These are phyloP conservation scores for Penicillium verhagenii DNA, from an alignment of 495 filamentous ascomycete genomes.

Conservation along the genomic window DNA sequence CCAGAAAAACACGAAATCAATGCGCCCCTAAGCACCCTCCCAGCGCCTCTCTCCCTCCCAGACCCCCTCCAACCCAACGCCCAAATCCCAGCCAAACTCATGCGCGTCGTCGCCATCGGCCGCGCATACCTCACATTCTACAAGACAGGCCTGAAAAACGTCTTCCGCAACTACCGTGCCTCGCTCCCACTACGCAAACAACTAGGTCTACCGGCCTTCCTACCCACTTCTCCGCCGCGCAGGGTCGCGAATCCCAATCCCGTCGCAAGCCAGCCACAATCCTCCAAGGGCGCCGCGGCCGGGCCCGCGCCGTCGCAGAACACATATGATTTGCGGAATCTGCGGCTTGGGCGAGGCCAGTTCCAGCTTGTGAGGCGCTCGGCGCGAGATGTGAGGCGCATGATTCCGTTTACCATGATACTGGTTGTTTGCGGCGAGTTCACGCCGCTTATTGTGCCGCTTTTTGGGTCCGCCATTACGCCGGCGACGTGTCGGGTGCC, in stretches of 20 bases:
- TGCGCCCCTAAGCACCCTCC: slow-evolving; percentile 40
- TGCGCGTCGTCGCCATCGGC: slow-evolving; percentile 40
- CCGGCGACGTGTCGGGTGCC: slow-evolving; percentile 83
- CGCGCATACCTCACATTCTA: slow-evolving; percentile 69
- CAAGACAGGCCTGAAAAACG: slow-evolving; percentile 74
- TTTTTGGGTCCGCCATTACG: slow-evolving; percentile 65
- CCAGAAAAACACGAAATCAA: slow-evolving; percentile 31
- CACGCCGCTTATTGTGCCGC: slow-evolving; percentile 70
- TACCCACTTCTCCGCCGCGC: slow-evolving; percentile 36
- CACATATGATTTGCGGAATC: background rate
- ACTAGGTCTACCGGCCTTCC: slow-evolving; percentile 29
- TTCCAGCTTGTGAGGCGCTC: slow-evolving; percentile 67
- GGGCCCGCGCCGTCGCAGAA: background rate
- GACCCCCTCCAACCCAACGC: slow-evolving; percentile 18
- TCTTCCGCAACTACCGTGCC: slow-evolving; percentile 55
- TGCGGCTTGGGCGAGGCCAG: slow-evolving; percentile 37
- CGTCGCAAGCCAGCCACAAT: background rate
- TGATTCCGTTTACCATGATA: slow-evolving; percentile 72
- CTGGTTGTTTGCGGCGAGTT: slow-evolving; percentile 80
- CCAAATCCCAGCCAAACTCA: slow-evolving; percentile 28
- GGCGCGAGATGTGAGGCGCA: slow-evolving; percentile 64
- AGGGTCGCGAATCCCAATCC: slow-evolving; percentile 10
- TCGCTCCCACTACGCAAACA: slow-evolving; percentile 33
- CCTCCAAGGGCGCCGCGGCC: slow-evolving; percentile 35
- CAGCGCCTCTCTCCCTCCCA: slow-evolving; percentile 32